Percentiles rank a stretch among this genome's conserved stretches.
These are phyloP conservation scores for Fusarium sp. DNA, from an alignment of 2,329 filamentous ascomycete genomes.

Conservation along the genomic window DNA sequence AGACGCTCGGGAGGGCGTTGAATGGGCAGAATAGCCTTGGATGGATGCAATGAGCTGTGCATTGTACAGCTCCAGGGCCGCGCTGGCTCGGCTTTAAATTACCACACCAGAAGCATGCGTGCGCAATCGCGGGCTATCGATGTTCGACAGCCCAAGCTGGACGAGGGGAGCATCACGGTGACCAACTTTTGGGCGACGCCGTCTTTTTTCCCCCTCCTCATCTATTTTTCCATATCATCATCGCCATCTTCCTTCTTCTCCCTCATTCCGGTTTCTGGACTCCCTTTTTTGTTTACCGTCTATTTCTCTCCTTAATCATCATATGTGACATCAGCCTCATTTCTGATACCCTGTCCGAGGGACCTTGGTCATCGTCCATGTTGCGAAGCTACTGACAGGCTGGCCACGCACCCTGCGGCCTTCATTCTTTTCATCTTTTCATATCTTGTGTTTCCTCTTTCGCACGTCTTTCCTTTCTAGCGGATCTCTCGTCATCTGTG, in stretches of 20 bases:
- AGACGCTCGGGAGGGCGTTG: conserved; percentile 28
- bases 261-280: conserved; percentile 7
- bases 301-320: conserved; percentile 19
- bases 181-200: conserved; percentile 15
- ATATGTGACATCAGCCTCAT: conserved; percentile 23
- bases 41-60: conserved; percentile 36
- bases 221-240: conserved; percentile 4
- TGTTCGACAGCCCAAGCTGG: conserved; percentile 24
- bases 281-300: background rate
- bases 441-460: background rate
- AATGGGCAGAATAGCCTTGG: conserved; percentile 19
- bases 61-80: conserved; percentile 26
- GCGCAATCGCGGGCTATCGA: conserved; percentile 28
- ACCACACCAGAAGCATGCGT: conserved; percentile 23
- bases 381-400: conserved; percentile 28
- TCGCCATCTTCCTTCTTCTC: conserved; percentile 7
- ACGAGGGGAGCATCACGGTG: conserved; percentile 24
- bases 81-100: conserved; percentile 35
- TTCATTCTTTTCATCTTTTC: conserved; percentile 15
- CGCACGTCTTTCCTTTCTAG: background rate
- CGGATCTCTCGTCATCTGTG: background rate
- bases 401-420: conserved; percentile 6
- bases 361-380: conserved; percentile 32
- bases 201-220: conserved; percentile 30
- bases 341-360: conserved; percentile 26